Evolutionary conservation across 345 rosid genomes (phyloP), one percentile per base, ranked within the genome.

Genomic region (Limnanthes douglasii): DNA sequence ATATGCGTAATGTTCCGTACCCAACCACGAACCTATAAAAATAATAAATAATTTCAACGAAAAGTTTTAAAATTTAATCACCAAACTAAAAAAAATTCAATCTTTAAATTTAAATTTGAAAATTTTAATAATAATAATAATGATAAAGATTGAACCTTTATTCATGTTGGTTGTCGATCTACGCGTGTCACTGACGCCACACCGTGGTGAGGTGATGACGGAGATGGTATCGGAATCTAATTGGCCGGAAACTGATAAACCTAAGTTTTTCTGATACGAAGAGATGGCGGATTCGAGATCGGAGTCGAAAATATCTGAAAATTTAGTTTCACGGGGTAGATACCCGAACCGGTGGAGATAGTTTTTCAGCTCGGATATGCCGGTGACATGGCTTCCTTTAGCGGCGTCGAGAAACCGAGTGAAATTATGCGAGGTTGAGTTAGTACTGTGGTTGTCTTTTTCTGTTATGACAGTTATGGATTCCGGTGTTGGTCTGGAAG

Each of bases 301-400:
- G 2, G 49, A 11, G 29, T 86, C 97, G 38, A 79, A 88, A 16
- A 53, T 46, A 15, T 83, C 93, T 15, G 76, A 69, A 43, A 76
- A 53, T 28, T 51, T 72, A 3, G 2, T 21, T 0, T 24, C 15
- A 22, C 38, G 18, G 8, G 54, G 20, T 26, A 76, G 70, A 59
- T 90, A 90, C 5, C 98, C 98, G 62, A 84, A 90, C 1, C 64
- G 77, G 57, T 55, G 53, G 38, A 90, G 77, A 66, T 84, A 90
- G 8, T 51, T 55, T 68, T 90, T 90, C 34, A 90, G 82, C 42
- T 80, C 86, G 0, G 86, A 72, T 54, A 90, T 80, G 62, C 98
- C 95, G 33, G 23, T 51, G 45, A 77, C 69, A 31, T 59, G 60
- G 69, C 72, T 66, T 2, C 95, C 95, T 40, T 48, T 38, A 16